Base-by-base conservation (phyloP, 2,329 filamentous ascomycete genomes). In the Ilyonectria robusta region DNA sequence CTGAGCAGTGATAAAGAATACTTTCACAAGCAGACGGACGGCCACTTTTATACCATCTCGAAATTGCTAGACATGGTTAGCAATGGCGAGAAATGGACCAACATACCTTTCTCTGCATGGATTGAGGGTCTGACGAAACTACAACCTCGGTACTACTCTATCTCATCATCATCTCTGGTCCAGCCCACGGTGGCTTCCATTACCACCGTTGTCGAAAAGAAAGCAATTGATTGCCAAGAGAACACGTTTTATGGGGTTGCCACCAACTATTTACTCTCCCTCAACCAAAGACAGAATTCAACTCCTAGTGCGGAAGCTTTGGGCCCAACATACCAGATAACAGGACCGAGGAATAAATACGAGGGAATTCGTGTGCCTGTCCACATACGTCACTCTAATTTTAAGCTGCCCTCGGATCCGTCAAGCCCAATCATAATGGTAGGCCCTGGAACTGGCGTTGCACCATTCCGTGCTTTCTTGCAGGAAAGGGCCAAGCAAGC, bases 391-490 rank as follows among this genome's bases (percentile, higher is more conserved):
- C 56, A 68, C 9, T 68, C 66, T 0, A 54, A 66, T 37, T 68
- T 68, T 1, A 62, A 54, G 2, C 42, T 68, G 0, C 63, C 66
- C 6, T 35, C 10, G 4, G 51, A 68, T 17, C 2, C 53, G 1
- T 33, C 46, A 1, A 46, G 26, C 0, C 63, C 59, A 4, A n/a
- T 68, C 1, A 57, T 68, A 9, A 66, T 68, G 63, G 48, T 68
- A 2, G 66, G 66, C 2, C 63, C 66, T 0, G 63, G 66, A 26
- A 68, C 66, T 4, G 66, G 2, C 6, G 62, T 68, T 5, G 66
- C 66, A 2, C 66, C 66, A 0, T 68, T 66, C 17, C 54, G 62
- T 15, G 66, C 40, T 3, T 68, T 68, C n/a, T 33, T 68, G 2
- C 57, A 62, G 0, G 62, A 68, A 1, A 17, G 53, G 17, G 53